A percentile compares a stretch with the other conserved stretches of the same genome.
Conservation (phyloP, 306 rosid species). For the Vicia sativa region DNA sequence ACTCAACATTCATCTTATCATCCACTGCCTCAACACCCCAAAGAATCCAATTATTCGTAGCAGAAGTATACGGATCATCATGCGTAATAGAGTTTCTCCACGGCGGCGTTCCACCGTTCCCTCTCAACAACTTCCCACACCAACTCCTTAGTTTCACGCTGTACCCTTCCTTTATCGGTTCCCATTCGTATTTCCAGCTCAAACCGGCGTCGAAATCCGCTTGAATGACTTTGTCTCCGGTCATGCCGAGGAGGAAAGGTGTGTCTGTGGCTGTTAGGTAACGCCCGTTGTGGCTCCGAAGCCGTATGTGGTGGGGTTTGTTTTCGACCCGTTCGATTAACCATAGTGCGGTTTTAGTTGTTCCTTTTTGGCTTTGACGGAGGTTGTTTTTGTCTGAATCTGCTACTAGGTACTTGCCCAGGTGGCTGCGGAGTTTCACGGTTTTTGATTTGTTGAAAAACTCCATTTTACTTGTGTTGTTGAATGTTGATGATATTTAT, state of each 20-base stretch:
- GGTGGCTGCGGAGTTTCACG: constrained; percentile 73
- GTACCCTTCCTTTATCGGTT: constrained; percentile 65
- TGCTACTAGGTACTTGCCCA: constrained; percentile 65
- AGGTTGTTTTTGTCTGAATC: constrained; percentile 52
- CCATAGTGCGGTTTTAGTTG: constrained; percentile 54
- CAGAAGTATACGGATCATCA: constrained; percentile 53
- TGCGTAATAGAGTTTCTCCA: constrained; percentile 90
- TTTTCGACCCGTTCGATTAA: constrained; percentile 55
- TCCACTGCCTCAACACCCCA: constrained; percentile 59
- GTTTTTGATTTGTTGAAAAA: constrained; percentile 52
- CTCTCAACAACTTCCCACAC: constrained; percentile 73
- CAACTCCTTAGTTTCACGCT: constrained; percentile 69
- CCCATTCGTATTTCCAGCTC: constrained; percentile 66
- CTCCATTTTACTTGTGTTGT: constrained; percentile 56
- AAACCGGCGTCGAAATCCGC: constrained; percentile 20
- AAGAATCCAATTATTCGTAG: constrained; percentile 67
- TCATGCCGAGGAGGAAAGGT: constrained; percentile 60
- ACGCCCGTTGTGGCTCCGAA: constrained; percentile 53
- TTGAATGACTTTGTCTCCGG: constrained; percentile 63
- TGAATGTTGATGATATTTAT: background rate
- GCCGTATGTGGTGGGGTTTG: constrained; percentile 49
- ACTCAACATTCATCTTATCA: constrained; percentile 10
- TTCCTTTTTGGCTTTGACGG: constrained; percentile 62
- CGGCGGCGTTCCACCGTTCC: constrained; percentile 80
- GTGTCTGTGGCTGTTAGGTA: constrained; percentile 65